These are phyloP conservation scores for Boletellus sp. DNA, from an alignment of 768 basidiomycete genomes.

Conservation along the genomic window DNA sequence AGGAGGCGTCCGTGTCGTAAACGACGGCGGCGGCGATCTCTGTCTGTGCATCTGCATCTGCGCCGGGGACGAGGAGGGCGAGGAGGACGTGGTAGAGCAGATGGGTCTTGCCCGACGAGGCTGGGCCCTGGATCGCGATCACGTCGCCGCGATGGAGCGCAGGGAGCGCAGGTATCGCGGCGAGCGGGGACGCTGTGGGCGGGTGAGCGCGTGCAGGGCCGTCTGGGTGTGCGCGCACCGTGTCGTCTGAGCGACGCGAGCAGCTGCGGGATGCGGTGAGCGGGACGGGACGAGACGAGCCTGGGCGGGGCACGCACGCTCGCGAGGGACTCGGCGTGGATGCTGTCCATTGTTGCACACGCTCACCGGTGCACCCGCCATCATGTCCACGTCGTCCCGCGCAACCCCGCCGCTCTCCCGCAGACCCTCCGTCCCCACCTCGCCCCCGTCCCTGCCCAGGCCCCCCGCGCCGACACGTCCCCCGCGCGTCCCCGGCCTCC, in stretches of 20 bases:
- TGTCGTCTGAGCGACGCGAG: slow-evolving; percentile 39
- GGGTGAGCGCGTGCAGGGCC: slow-evolving; percentile 24
- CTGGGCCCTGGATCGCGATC: slow-evolving; percentile 72
- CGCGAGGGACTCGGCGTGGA: slow-evolving; percentile 33
- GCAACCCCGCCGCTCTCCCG: slow-evolving; percentile 44
- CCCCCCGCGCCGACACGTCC: slow-evolving; percentile 55
- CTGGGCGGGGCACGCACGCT: slow-evolving; percentile 22
- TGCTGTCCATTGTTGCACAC: slow-evolving; percentile 4
- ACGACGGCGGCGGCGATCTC: slow-evolving; percentile 64
- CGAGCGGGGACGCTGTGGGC: slow-evolving; percentile 28
- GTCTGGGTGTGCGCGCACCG: slow-evolving; percentile 27
- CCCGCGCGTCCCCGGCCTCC: slow-evolving; percentile 48
- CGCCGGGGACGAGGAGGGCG: slow-evolving; percentile 52
- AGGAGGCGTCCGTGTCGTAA: no score
- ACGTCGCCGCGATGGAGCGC: slow-evolving; percentile 55
- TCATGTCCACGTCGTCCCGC: slow-evolving; percentile 36
- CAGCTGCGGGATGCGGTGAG: slow-evolving; percentile 36
- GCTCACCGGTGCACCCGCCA: slow-evolving; percentile 33
- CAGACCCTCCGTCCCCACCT: slow-evolving; percentile 42
- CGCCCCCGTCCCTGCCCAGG: slow-evolving; percentile 40
- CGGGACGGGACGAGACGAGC: neutral
- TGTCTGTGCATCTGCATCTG: slow-evolving; percentile 37
- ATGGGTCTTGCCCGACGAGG: slow-evolving; percentile 75
- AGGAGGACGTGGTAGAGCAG: slow-evolving; percentile 65
- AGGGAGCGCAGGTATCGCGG: slow-evolving; percentile 16